Evolutionary conservation across 2,329 filamentous ascomycete species (phyloP).

Genomic region (Sclerotinia spermophila): DNA sequence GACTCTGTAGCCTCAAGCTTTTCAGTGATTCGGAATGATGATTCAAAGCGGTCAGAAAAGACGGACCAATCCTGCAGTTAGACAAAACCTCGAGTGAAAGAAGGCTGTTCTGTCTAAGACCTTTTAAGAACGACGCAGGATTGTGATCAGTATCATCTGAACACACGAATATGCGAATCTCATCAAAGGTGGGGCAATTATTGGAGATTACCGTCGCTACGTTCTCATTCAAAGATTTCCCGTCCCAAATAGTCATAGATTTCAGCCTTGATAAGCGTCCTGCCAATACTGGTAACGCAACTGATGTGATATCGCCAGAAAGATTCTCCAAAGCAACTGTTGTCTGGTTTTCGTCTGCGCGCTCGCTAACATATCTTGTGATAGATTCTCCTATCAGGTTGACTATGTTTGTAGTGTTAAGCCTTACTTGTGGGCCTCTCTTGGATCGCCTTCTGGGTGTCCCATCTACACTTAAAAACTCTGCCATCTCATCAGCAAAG

Average conservation of each 20-base stretch:
- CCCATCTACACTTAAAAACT: conserved; percentile 36
- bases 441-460: conserved; percentile 31
- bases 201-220: conserved; percentile 51
- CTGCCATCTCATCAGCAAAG: conserved; percentile 42
- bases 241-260: conserved; percentile 58
- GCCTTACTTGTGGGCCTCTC: conserved; percentile 26
- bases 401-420: conserved; percentile 41
- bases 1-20: conserved; percentile 47
- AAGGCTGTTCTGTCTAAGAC: conserved; percentile 54
- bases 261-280: conserved; percentile 55
- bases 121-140: conserved; percentile 55
- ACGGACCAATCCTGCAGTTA: conserved; percentile 49
- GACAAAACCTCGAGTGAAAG: conserved; percentile 56
- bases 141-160: conserved; percentile 45
- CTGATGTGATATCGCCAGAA: conserved; percentile 51
- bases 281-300: conserved; percentile 55
- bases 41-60: conserved; percentile 52
- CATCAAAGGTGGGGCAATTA: conserved; percentile 58
- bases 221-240: conserved; percentile 53
- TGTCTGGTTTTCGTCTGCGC: conserved; percentile 43
- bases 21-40: conserved; percentile 53
- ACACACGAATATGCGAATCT: conserved; percentile 54
- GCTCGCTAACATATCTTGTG: conserved; percentile 46
- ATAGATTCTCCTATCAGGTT: conserved; percentile 55
- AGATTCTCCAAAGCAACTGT: conserved; percentile 54